phyloP scores from a whole-genome alignment of 352 stramenopile species.

The Globisporangium cystogenes region DNA sequence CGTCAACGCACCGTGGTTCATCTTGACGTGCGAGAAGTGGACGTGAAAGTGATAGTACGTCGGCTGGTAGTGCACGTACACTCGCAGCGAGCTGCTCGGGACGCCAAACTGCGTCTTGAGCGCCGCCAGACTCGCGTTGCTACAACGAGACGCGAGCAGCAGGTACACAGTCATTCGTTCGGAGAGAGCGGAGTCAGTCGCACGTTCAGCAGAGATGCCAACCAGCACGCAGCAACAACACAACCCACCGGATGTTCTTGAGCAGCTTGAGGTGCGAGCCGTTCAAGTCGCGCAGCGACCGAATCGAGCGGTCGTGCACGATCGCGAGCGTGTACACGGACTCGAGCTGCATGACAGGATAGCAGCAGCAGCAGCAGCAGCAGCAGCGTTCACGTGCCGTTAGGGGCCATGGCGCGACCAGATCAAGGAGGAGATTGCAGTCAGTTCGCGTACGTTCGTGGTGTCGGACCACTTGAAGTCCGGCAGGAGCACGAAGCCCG shows the following conservation, averaged over 20 bases:
- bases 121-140: conserved; percentile 48
- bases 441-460: conserved; percentile 59
- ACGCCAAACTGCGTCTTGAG: conserved; percentile 59
- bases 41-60: conserved; percentile 89
- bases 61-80: conserved; percentile 88
- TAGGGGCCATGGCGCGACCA: not conserved
- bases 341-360: conserved; percentile 37
- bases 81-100: conserved; percentile 43
- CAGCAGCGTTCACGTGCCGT: not conserved
- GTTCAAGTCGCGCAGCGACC: conserved; percentile 70
- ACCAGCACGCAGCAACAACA: not conserved
- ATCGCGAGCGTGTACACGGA: conserved; percentile 82
- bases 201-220: not conserved
- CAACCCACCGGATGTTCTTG: conserved; percentile 59
- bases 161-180: not conserved
- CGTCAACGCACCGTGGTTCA: conserved; percentile 45
- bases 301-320: conserved; percentile 65
- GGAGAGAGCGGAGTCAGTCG: no score
- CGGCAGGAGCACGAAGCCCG: conserved; percentile 74
- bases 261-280: conserved; percentile 57
- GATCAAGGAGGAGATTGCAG: no score
- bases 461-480: conserved; percentile 84
- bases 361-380: no score
- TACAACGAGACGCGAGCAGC: conserved; percentile 8
- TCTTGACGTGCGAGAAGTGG: conserved; percentile 84